These are phyloP conservation scores for Neurospora sp. DNA, from an alignment of 495 filamentous ascomycete genomes.

Conservation along the genomic window DNA sequence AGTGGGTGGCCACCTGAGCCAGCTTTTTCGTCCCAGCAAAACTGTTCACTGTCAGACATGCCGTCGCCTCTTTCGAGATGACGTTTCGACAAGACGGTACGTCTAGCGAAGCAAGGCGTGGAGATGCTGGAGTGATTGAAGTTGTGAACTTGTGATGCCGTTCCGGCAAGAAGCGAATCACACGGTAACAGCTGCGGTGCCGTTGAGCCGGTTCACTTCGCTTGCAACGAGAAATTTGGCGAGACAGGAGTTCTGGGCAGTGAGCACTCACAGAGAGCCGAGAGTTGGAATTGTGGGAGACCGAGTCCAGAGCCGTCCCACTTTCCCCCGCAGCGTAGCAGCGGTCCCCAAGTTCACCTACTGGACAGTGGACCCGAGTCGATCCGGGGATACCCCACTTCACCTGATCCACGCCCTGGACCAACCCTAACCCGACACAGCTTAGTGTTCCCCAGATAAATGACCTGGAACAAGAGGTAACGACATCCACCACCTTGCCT, in stretches of 20 bases:
- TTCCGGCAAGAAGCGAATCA: not conserved
- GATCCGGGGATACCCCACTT: not conserved
- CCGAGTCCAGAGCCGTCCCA: not conserved
- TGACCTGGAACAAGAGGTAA: not conserved
- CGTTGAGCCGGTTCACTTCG: not conserved
- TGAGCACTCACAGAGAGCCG: not conserved
- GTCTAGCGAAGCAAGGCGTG: not conserved
- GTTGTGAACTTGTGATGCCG: not conserved
- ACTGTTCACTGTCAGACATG: not conserved
- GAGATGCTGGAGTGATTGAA: not conserved
- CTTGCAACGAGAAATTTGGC: not conserved
- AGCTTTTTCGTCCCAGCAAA: not conserved
- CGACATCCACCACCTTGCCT: not conserved
- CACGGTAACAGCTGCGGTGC: not conserved
- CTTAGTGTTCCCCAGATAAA: not conserved
- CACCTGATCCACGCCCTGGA: not conserved
- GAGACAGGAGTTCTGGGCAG: not conserved
- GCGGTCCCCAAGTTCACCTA: not conserved
- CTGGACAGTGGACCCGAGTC: not conserved
- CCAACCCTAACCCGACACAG: not conserved
- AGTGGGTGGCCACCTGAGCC: not conserved
- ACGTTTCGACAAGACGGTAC: not conserved
- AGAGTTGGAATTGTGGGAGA: not conserved
- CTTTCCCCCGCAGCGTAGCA: not conserved
- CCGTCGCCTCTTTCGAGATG: not conserved